A percentile compares a stretch with the other conserved stretches of the same genome.
Conservation (phyloP, 169 alveolate genomes). For the Eimeria brunetti region DNA sequence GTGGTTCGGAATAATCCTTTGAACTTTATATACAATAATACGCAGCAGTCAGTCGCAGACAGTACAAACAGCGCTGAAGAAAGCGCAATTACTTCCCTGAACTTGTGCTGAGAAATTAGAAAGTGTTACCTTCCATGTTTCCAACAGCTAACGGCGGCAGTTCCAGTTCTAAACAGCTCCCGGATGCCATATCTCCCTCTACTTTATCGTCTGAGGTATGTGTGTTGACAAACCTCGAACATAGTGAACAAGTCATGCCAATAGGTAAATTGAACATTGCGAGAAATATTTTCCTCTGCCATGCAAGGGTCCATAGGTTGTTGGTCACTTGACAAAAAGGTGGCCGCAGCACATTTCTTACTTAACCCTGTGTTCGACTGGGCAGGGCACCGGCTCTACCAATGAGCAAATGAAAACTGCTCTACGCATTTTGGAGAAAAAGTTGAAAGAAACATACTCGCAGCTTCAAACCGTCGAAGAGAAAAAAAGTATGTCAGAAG, state of each 20-base stretch:
- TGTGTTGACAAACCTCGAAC: not conserved
- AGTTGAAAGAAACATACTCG: not conserved
- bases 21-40: not conserved
- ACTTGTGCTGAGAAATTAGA: not conserved
- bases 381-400: not conserved
- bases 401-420: not conserved
- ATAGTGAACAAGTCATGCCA: not conserved
- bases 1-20: not conserved
- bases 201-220: not conserved
- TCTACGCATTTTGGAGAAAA: not conserved
- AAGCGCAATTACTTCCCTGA: not conserved
- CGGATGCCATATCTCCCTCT: not conserved
- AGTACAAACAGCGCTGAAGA: not conserved
- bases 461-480: slow-evolving; percentile 7
- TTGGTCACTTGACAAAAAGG: not conserved
- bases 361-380: not conserved
- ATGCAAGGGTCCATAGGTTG: not conserved
- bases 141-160: not conserved
- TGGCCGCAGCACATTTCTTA: not conserved
- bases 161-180: not conserved
- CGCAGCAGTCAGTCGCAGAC: not conserved
- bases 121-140: not conserved
- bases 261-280: not conserved
- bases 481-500: not conserved
- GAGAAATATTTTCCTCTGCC: not conserved